These are phyloP conservation scores for Ophiorrhiza pumila DNA, from an alignment of 257 asterid genomes.

Conservation along the genomic window DNA sequence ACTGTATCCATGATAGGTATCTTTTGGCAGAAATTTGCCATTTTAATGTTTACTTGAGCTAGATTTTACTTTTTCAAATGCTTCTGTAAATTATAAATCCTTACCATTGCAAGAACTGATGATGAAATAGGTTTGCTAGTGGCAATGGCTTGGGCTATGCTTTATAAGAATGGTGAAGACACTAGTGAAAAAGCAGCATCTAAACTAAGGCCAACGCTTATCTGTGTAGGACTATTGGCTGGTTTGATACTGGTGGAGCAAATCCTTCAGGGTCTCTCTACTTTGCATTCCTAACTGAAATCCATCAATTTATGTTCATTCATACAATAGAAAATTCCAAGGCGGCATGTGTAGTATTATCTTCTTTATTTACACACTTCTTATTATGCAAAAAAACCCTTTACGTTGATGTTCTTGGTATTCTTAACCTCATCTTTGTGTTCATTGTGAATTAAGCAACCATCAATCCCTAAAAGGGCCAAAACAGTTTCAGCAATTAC, in stretches of 20 bases:
- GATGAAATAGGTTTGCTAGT: constrained; percentile 55
- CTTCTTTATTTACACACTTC: background rate
- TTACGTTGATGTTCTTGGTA: no score
- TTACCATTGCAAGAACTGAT: constrained; percentile 1
- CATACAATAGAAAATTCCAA: background rate
- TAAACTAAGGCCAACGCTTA: constrained; percentile 44
- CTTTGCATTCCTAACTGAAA: constrained; percentile 30
- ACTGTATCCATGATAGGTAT: constrained; percentile 75
- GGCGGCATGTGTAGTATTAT: background rate
- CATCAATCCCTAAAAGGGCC: no score
- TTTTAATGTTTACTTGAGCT: background rate
- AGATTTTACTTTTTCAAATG: background rate
- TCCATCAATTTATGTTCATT: background rate
- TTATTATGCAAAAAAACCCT: no score
- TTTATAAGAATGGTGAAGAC: constrained; percentile 26
- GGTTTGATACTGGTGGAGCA: constrained; percentile 55
- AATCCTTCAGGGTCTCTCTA: constrained; percentile 53
- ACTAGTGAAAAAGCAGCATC: constrained; percentile 24
- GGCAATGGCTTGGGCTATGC: constrained; percentile 80
- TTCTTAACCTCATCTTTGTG: background rate
- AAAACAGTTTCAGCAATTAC: no score
- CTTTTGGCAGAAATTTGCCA: background rate
- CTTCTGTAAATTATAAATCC: background rate
- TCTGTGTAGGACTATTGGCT: constrained; percentile 59
- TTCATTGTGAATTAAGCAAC: background rate